phyloP scores from a whole-genome alignment of 169 alveolate species.

The Plasmodium gallinaceum region DNA sequence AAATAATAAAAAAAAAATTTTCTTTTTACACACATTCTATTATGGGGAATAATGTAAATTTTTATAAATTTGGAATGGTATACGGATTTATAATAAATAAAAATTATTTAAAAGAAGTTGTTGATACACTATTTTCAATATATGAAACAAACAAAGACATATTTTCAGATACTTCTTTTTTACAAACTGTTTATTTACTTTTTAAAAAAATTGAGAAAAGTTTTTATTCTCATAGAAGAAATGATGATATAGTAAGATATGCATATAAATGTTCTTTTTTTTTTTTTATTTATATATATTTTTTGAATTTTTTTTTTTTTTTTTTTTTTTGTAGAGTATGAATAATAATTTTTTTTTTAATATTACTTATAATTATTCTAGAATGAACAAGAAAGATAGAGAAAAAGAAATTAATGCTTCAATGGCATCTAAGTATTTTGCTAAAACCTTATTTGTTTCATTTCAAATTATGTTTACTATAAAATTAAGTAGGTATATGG shows the following conservation, averaged over 20 bases:
- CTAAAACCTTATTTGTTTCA: conserved; percentile 30
- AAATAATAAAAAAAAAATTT: not conserved
- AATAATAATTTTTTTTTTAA: conserved; percentile 22
- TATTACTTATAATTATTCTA: conserved; percentile 29
- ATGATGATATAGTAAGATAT: conserved; percentile 33
- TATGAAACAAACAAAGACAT: conserved; percentile 20
- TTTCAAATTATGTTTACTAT: conserved; percentile 27
- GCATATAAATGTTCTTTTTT: not conserved
- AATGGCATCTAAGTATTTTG: conserved; percentile 41
- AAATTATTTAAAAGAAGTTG: conserved; percentile 25
- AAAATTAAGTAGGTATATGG: conserved; percentile 7
- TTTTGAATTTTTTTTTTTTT: not conserved
- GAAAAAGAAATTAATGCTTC: conserved; percentile 16
- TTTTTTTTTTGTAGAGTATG: conserved; percentile 22
- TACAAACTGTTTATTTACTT: conserved; percentile 39
- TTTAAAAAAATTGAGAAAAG: conserved; percentile 35
- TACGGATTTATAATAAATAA: conserved; percentile 35
- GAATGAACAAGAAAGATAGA: conserved; percentile 30
- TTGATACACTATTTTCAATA: conserved; percentile 17
- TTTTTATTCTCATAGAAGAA: conserved; percentile 26
- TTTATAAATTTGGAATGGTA: conserved; percentile 53
- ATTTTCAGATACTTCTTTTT: conserved; percentile 33
- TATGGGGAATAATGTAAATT: conserved; percentile 31
- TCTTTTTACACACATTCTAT: not conserved
- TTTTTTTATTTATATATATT: not conserved